These are phyloP conservation scores for Fusarium sp. DNA, from an alignment of 2,329 filamentous ascomycete genomes.

Conservation along the genomic window DNA sequence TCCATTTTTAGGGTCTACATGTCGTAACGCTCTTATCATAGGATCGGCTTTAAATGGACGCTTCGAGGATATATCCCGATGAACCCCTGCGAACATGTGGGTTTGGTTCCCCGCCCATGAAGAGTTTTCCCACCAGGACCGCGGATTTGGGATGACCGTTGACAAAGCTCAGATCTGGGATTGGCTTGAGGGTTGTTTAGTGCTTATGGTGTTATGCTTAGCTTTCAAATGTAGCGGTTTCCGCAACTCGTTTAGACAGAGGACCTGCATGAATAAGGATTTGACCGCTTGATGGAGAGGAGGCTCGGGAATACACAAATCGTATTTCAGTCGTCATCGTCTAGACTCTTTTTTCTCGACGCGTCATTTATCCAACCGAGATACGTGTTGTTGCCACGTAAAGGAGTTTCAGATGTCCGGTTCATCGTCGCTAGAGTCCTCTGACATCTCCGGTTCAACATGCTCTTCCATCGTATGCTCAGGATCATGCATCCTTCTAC, in stretches of 20 bases:
- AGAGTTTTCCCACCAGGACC: not conserved
- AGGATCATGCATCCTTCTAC: not conserved
- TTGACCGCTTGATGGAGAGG: not conserved
- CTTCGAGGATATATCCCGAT: slow-evolving; percentile 2
- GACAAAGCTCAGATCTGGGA: not conserved
- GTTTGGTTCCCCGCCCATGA: not conserved
- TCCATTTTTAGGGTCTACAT: not conserved
- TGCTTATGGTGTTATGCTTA: not conserved
- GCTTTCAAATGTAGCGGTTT: not conserved
- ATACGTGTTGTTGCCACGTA: not conserved
- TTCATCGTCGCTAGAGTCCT: not conserved
- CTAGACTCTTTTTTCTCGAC: not conserved
- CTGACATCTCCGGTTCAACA: not conserved
- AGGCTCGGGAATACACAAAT: not conserved
- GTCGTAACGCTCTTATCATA: not conserved
- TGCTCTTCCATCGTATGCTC: not conserved
- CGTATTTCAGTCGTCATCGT: not conserved
- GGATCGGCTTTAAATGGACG: slow-evolving; percentile 8
- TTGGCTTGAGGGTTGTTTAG: not conserved
- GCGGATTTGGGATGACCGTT: not conserved
- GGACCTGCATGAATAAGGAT: not conserved
- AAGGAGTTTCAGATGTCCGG: not conserved
- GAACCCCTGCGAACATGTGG: slow-evolving; percentile 4
- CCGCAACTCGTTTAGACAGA: not conserved
- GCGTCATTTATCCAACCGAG: not conserved